A percentile compares a stretch with the other conserved stretches of the same genome.
phyloP scores from a whole-genome alignment of 148 eudicot species.

The Chenopodium berlandieri region DNA sequence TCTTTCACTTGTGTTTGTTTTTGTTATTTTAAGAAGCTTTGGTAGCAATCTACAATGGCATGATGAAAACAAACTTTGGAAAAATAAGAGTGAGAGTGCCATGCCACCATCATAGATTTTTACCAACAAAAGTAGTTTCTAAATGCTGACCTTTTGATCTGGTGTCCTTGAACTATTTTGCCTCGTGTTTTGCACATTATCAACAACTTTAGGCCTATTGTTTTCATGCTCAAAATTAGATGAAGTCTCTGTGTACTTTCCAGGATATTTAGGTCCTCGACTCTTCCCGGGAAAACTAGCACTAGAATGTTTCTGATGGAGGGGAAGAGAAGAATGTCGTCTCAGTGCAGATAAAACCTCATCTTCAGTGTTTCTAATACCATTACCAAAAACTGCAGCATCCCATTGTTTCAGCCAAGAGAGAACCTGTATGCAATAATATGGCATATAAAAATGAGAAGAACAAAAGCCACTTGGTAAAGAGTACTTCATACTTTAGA shows the following conservation, averaged over 20 bases:
- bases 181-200: constrained; percentile 50
- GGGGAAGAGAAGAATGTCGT: constrained; percentile 70
- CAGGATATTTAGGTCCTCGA: constrained; percentile 38
- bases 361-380: constrained; percentile 70
- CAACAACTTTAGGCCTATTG: constrained; percentile 34
- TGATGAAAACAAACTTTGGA: not conserved
- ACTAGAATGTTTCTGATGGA: constrained; percentile 46
- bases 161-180: constrained; percentile 55
- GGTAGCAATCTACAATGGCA: not conserved
- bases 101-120: not conserved
- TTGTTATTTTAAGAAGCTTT: not conserved
- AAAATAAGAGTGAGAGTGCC: not conserved
- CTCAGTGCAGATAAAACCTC: constrained; percentile 81
- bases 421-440: constrained; percentile 61
- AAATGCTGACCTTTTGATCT: constrained; percentile 79
- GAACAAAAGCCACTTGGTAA: constrained; percentile 1
- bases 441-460: constrained; percentile 14
- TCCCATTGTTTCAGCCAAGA: constrained; percentile 99
- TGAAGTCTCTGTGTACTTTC: constrained; percentile 28
- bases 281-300: constrained; percentile 46
- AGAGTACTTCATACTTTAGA: constrained; percentile 1
- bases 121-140: constrained; percentile 13
- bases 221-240: constrained; percentile 38
- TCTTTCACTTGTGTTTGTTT: not conserved
- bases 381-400: constrained; percentile 82